Evolutionary conservation across 148 eudicot genomes (phyloP), one percentile per base, ranked within the genome.

Genomic region (Gaultheria prostrata): DNA sequence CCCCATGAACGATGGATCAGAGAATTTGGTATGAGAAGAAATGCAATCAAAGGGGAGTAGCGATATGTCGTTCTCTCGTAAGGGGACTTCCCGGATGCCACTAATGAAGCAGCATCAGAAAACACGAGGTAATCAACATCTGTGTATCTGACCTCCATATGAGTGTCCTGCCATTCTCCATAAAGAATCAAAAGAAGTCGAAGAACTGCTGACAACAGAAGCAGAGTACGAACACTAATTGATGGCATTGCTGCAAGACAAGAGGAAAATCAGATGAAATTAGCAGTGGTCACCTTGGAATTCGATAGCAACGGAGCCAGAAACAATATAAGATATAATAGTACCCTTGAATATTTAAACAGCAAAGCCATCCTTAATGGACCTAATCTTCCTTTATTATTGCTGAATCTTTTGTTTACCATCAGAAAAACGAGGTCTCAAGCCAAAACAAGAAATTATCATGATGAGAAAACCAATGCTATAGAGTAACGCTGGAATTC

Each of bases 141-240:
- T 9, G 99, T 96, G 85, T 96, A 96, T 83, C 98, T 90, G 78
- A 94, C 98, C 87, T 91, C 98, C 99, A 96, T 92, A 85, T 94
- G 93, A 54, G 88, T 84, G 85, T 97, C 99, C 86, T 97, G 99
- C 99, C 99, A 97, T 81, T 97, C 98, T 84, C 99, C 98, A 83
- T 93, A 97, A 1, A 94, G 54, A 79, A 97, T 94, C 82, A 97
- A 82, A 70, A 90, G 35, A 24, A 91, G 85, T 30, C 99, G 91
- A 72, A 97, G 86, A 43, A 89, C 35, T 24, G 92, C 92, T 18
- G 99, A 97, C 82, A 93, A 83, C 53, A 97, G 53, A 35, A 94
- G 85, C 82, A 97, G 86, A 28, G 89, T 88, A 65, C 86, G 87
- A 57, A 93, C 90, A 48, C 81, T 90, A 63, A 97, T 85, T 83